Evolutionary conservation across 2,329 filamentous ascomycete genomes (phyloP).

Genomic region (Diaporthe citri): DNA sequence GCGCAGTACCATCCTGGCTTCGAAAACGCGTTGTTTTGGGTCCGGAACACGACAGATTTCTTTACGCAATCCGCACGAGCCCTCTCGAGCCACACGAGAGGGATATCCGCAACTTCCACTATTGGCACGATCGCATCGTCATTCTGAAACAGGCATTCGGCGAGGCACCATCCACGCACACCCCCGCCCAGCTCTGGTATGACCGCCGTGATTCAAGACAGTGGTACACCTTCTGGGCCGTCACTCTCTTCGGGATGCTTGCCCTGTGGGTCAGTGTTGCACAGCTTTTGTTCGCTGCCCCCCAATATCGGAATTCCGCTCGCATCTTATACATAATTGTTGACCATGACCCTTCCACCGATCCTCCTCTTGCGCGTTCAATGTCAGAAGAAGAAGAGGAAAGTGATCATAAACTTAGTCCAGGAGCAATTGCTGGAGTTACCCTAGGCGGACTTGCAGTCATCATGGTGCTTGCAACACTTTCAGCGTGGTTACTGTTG

Average conservation of each 20-base stretch:
- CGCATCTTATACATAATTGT: no score
- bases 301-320: neutral
- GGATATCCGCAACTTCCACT: neutral
- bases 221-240: neutral
- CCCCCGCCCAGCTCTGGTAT: neutral
- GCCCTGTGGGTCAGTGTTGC: accelerated
- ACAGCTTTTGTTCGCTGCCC: neutral
- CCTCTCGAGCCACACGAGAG: neutral
- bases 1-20: neutral
- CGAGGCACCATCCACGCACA: neutral
- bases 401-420: neutral
- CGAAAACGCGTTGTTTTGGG: neutral
- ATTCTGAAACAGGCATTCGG: neutral
- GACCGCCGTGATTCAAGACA: neutral
- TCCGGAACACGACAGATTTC: neutral
- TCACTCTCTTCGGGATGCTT: neutral
- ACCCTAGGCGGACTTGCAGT: neutral
- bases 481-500: no score
- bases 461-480: no score
- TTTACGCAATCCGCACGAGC: neutral
- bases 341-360: neutral
- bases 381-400: neutral
- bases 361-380: no score
- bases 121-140: neutral
- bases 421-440: neutral